Evolutionary conservation across 805 yeast genomes (phyloP).

Genomic region (Metschnikowia aberdeeniae): DNA sequence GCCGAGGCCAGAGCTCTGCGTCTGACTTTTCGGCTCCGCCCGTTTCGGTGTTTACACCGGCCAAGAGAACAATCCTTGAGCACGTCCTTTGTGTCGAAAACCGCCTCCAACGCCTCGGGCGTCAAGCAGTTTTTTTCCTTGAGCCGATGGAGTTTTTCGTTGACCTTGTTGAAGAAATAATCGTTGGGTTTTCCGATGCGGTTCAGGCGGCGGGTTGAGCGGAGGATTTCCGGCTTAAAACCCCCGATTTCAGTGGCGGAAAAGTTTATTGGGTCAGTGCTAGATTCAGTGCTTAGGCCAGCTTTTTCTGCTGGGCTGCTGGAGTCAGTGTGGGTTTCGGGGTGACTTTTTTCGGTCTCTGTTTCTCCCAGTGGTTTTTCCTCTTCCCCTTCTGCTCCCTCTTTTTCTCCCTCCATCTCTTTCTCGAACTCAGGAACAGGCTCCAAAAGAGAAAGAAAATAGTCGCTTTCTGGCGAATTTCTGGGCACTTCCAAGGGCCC

Average conservation of each 20-base stretch:
- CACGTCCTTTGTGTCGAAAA: constrained; percentile 29
- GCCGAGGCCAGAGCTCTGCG: too few relatives aligned
- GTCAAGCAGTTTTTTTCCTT: constrained; percentile 18
- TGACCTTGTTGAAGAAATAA: constrained; percentile 11
- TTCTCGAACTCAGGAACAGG: not conserved
- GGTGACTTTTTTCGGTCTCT: not conserved
- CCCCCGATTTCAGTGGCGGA: too few relatives aligned
- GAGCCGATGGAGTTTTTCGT: constrained; percentile 16
- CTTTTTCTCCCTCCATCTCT: not conserved
- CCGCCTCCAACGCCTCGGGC: constrained; percentile 23
- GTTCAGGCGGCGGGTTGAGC: not conserved
- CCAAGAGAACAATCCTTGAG: constrained; percentile 17
- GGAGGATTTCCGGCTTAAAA: not conserved
- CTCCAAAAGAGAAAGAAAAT: not conserved
- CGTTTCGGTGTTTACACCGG: not conserved
- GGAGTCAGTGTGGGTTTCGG: too few relatives aligned
- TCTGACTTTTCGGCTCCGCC: not conserved
- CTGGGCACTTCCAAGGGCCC: not conserved
- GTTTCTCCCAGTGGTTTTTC: not conserved
- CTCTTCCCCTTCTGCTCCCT: not conserved
- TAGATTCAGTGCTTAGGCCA: too few relatives aligned
- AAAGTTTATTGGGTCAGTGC: too few relatives aligned
- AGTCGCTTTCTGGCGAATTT: constrained; percentile 1
- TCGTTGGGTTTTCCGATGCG: not conserved
- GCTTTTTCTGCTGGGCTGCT: too few relatives aligned